Conservation (phyloP, 2,329 filamentous ascomycete genomes). For the Orbilia ellipsospora region DNA sequence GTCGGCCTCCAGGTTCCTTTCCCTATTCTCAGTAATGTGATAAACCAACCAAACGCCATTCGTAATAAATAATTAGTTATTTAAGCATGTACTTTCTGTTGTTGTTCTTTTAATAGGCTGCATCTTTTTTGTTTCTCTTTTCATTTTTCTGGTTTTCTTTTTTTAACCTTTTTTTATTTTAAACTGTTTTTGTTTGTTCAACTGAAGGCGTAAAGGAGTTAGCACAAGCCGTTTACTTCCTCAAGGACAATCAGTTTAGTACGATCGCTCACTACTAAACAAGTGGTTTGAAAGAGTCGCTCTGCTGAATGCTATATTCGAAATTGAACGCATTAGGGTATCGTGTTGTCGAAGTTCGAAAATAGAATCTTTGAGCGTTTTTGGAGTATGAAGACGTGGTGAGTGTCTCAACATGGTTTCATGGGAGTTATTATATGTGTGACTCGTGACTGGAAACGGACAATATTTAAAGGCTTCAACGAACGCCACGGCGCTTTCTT, state of each 20-base stretch:
- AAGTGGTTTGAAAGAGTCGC: too few species aligned
- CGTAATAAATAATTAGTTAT: neutral
- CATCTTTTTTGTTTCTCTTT: slow-evolving; percentile 20
- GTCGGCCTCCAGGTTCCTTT: neutral
- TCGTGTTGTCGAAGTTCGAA: slow-evolving; percentile 12
- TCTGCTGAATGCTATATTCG: neutral
- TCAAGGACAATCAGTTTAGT: too few species aligned
- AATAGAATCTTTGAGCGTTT: neutral
- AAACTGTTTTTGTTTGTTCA: neutral
- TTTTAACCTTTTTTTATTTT: slow-evolving; percentile 20
- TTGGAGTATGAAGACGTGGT: neutral
- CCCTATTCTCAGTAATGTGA: neutral
- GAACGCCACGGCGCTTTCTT: slow-evolving; percentile 10
- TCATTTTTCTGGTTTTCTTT: slow-evolving; percentile 17
- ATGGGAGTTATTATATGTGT: neutral
- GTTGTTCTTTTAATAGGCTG: neutral
- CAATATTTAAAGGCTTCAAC: neutral
- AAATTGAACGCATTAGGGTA: slow-evolving; percentile 22
- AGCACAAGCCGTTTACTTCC: too few species aligned
- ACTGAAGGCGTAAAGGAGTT: neutral
- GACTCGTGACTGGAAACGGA: neutral
- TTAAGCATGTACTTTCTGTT: neutral
- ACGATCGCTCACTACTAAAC: too few species aligned
- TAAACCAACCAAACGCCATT: neutral
- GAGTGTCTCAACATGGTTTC: neutral